These are phyloP conservation scores for Botrytis medusae DNA, from an alignment of 2,329 filamentous ascomycete species.

Conservation along the genomic window DNA sequence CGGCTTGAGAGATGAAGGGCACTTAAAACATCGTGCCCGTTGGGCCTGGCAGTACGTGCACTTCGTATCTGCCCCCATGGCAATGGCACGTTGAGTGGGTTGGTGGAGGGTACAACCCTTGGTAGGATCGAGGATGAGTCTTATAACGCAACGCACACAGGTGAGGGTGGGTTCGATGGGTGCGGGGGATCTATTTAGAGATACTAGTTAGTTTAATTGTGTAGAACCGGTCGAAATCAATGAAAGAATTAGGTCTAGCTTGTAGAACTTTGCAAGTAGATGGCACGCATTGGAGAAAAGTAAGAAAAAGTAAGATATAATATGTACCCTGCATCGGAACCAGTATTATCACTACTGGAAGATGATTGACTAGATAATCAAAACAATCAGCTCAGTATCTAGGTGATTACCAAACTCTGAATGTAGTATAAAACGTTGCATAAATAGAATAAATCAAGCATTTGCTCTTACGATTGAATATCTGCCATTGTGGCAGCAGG, in stretches of 20 bases:
- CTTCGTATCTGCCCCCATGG: neutral
- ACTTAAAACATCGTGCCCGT: neutral
- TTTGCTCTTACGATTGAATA: neutral
- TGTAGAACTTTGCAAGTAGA: neutral
- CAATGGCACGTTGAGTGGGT: neutral
- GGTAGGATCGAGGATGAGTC: neutral
- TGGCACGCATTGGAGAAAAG: neutral
- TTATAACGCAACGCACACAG: neutral
- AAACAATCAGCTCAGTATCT: neutral
- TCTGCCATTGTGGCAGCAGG: conserved; percentile 1
- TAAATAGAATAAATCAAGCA: neutral
- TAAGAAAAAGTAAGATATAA: too few relatives aligned
- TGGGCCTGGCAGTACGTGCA: neutral
- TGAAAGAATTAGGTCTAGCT: neutral
- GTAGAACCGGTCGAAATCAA: neutral
- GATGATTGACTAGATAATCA: neutral
- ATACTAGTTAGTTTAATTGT: neutral
- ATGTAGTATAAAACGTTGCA: neutral
- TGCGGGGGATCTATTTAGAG: neutral
- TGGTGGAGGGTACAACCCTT: neutral
- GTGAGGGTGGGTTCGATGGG: neutral
- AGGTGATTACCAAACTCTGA: neutral
- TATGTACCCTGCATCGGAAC: neutral
- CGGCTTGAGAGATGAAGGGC: neutral
- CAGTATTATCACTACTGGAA: neutral